phyloP scores from a whole-genome alignment of 805 yeast species.

The Brettanomyces sp. region DNA sequence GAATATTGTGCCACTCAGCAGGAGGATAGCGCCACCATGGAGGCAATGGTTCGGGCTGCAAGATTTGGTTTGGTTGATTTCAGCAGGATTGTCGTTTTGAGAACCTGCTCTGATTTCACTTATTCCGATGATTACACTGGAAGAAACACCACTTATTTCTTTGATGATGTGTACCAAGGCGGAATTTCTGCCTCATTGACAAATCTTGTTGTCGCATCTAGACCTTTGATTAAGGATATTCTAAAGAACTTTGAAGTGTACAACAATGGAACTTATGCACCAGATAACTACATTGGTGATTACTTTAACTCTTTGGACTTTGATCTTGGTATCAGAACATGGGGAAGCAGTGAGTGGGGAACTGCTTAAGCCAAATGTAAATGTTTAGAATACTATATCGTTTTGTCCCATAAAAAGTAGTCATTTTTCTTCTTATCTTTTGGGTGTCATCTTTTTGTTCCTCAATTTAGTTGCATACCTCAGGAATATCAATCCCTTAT shows the following conservation, averaged over 20 bases:
- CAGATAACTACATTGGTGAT: conserved; percentile 55
- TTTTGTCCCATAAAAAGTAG: no score
- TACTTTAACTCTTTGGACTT: conserved; percentile 46
- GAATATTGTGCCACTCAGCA: conserved; percentile 54
- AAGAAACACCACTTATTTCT: conserved; percentile 40
- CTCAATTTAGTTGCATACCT: no score
- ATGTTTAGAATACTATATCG: no score
- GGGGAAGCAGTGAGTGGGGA: conserved; percentile 11
- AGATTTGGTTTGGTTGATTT: conserved; percentile 46
- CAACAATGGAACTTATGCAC: conserved; percentile 24
- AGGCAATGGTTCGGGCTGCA: conserved; percentile 46
- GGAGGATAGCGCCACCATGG: conserved; percentile 60
- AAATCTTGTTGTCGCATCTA: conserved; percentile 45
- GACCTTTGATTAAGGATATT: conserved; percentile 46
- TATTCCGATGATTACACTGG: conserved; percentile 18
- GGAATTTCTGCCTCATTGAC: conserved; percentile 39
- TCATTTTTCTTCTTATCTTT: no score
- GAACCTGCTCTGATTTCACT: conserved; percentile 59
- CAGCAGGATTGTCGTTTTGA: conserved; percentile 47
- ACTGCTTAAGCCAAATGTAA: conserved; percentile 2
- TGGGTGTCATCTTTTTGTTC: no score
- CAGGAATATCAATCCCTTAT: no score
- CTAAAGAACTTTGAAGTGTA: conserved; percentile 37
- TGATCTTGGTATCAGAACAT: conserved; percentile 10
- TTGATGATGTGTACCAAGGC: conserved; percentile 40